Evolutionary conservation across 140 eudicot species (phyloP).

Genomic region (Stevia rebaudiana): DNA sequence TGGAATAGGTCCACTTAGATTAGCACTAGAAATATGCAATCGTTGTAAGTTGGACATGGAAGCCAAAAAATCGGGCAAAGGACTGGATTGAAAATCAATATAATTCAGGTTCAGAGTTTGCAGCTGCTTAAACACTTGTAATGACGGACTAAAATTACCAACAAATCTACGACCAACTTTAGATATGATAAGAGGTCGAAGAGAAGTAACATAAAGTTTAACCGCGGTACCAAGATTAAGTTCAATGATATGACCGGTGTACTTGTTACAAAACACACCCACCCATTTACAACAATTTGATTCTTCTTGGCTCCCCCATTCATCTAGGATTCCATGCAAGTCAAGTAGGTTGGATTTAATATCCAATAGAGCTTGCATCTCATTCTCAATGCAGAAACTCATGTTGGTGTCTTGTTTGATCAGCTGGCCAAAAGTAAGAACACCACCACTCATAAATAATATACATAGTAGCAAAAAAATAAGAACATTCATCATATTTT

Average conservation of each 20-base stretch:
- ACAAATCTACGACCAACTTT: background rate
- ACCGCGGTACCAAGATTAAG: slow-evolving; percentile 10
- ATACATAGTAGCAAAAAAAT: background rate
- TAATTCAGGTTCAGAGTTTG: slow-evolving; percentile 14
- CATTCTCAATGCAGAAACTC: slow-evolving; percentile 3
- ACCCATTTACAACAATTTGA: slow-evolving; percentile 30
- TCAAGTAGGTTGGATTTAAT: slow-evolving; percentile 13
- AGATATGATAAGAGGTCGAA: too few relatives aligned
- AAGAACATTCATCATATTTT: background rate
- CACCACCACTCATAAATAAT: background rate
- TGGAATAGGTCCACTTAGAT: slow-evolving; percentile 22
- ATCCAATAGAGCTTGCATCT: slow-evolving; percentile 22
- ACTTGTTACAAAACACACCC: slow-evolving; percentile 14
- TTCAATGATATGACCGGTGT: slow-evolving; percentile 11
- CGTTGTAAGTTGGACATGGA: slow-evolving; percentile 16
- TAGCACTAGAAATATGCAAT: background rate
- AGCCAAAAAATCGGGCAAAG: slow-evolving; percentile 32
- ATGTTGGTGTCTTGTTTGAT: background rate
- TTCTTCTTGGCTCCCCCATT: slow-evolving; percentile 17
- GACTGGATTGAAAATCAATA: slow-evolving; percentile 3
- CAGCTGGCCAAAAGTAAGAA: background rate
- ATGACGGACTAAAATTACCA: slow-evolving; percentile 25
- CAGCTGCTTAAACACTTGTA: slow-evolving; percentile 15
- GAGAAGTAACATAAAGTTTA: background rate
- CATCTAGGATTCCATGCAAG: background rate